phyloP scores from a whole-genome alignment of 2,329 filamentous ascomycete genomes.

The Dactylellina haptotyla region DNA sequence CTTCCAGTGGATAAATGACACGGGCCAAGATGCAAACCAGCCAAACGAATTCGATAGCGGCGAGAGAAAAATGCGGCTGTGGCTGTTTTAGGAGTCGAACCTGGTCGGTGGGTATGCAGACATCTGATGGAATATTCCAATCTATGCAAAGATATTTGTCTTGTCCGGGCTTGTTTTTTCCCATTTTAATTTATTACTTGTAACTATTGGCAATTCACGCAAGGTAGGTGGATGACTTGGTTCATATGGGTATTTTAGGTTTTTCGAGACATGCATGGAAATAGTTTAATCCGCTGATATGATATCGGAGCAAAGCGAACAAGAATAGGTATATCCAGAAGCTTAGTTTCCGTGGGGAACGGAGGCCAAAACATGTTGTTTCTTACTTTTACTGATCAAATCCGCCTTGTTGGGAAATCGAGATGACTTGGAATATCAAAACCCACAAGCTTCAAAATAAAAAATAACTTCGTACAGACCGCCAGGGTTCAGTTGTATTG shows the following conservation, averaged over 20 bases:
- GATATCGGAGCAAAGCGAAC: slow-evolving; percentile 22
- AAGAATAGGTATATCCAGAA: slow-evolving; percentile 7
- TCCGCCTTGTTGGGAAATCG: slow-evolving; percentile 9
- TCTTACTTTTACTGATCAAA: slow-evolving; percentile 39
- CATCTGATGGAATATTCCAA: background rate
- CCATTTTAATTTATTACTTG: background rate
- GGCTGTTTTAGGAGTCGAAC: slow-evolving; percentile 27
- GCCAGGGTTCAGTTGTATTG: no score
- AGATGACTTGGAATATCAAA: background rate
- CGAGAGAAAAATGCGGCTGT: slow-evolving; percentile 30
- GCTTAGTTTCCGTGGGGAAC: slow-evolving; percentile 31
- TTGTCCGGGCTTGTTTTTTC: background rate
- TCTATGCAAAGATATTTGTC: slow-evolving; percentile 6
- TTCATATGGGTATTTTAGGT: slow-evolving; percentile 16
- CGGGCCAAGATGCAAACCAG: background rate
- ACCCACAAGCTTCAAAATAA: background rate
- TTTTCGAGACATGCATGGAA: slow-evolving; percentile 1
- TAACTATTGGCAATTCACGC: no score
- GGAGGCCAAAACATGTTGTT: background rate
- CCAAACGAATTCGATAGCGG: slow-evolving; percentile 22
- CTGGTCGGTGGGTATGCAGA: background rate
- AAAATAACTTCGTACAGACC: no score
- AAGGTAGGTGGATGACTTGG: slow-evolving; percentile 3
- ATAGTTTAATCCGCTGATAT: background rate
- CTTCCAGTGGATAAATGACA: slow-evolving; percentile 9